phyloP scores from a whole-genome alignment of 2,329 filamentous ascomycete genomes.

The Pestalotiopsis sp. region DNA sequence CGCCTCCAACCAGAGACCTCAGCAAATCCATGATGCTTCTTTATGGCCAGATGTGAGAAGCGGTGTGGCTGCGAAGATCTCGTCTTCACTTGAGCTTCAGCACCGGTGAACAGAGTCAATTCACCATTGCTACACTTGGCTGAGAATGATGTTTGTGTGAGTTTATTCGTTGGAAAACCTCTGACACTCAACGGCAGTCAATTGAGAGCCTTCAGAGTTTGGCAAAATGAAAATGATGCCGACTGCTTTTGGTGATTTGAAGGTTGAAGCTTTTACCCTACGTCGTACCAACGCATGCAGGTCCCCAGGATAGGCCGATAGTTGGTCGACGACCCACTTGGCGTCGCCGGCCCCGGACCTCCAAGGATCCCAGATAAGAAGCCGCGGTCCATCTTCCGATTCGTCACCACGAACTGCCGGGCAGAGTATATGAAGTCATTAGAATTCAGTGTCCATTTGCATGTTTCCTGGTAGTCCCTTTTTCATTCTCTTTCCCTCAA shows the following conservation, averaged over 20 bases:
- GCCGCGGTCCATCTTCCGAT: too few species aligned
- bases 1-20: conserved; percentile 19
- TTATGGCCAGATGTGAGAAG: neutral
- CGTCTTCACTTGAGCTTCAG: neutral
- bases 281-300: neutral
- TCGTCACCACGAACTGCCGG: too few species aligned
- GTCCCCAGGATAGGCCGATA: neutral
- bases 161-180: neutral
- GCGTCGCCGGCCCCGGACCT: neutral
- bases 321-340: neutral
- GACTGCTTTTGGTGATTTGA: neutral
- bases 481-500: too few species aligned
- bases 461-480: too few species aligned
- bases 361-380: neutral
- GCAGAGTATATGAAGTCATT: too few species aligned
- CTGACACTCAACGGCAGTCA: neutral
- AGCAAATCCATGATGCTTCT: conserved; percentile 21
- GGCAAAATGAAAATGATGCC: neutral
- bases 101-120: neutral
- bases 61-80: neutral
- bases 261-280: neutral
- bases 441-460: too few species aligned
- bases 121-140: neutral
- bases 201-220: neutral
- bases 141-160: neutral